Base-by-base conservation (phyloP, 148 eudicot species). In the Persicaria maculosa region DNA sequence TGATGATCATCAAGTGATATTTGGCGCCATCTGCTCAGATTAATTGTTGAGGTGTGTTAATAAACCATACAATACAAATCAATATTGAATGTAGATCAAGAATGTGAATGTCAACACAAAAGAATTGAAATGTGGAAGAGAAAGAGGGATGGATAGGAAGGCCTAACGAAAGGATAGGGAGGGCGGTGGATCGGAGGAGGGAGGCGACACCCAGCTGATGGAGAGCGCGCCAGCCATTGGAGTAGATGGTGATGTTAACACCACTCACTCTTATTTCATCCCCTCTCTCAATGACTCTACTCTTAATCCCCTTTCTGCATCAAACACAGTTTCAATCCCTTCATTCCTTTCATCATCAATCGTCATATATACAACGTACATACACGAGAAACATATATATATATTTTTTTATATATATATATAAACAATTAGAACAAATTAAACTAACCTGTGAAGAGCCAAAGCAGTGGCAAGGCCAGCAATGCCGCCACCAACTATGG, bases 141-240 rank as follows among this genome's bases (percentile, higher is more conserved):
- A 31, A 31, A 31, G 40, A 31, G 40, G 40, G 40, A 31, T 81
- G 22, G 77, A 78, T 44, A 1, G 40, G 52, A 48, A 12, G 12
- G 52, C 52, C 3, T 86, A 93, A 93, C 98, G 96, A 91, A 86
- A 88, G 85, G 77, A 94, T 86, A 75, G 84, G 85, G 72, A 88
- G 85, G 76, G 86, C 91, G 59, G 90, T 90, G 70, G 62, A 61
- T 71, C 75, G 77, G 22, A 88, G 85, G 17, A 40, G 19, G 68
- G 81, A 74, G 6, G 79, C 85, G 17, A 88, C 78, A 25, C 88
- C 88, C 16, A 88, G 84, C 54, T 85, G 87, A 53, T 79, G 81
- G 9, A 85, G 84, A 36, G 88, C 88, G 20, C 84, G 86, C 87
- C 85, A 88, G 5, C 88, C 91, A 68, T 88, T 88, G 47, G 81